These are phyloP conservation scores for Boechera divaricarpa DNA, from an alignment of 345 rosid species.

Conservation along the genomic window DNA sequence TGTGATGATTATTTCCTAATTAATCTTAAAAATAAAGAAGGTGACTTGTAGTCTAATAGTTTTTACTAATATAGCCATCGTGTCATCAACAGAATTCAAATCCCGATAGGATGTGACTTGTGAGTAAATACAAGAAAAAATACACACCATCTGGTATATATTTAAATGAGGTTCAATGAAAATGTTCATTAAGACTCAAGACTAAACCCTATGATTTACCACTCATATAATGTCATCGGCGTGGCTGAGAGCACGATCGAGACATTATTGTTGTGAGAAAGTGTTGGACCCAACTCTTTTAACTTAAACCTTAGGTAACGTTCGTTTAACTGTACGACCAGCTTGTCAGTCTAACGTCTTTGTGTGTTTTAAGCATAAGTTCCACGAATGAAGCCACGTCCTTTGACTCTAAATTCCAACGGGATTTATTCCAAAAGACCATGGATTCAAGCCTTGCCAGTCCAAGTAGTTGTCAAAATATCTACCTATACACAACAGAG, in stretches of 20 bases:
- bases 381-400: not conserved
- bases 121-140: not conserved
- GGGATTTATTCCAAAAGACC: not conserved
- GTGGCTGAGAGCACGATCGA: not conserved
- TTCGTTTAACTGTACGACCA: not conserved
- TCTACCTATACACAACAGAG: not conserved
- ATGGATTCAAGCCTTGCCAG: not conserved
- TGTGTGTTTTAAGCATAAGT: not conserved
- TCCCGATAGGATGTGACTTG: not conserved
- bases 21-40: not conserved
- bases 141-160: not conserved
- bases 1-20: not conserved
- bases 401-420: not conserved
- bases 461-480: not conserved
- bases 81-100: not conserved
- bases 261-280: not conserved
- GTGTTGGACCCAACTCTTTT: not conserved
- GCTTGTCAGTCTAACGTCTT: not conserved
- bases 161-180: not conserved
- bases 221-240: not conserved
- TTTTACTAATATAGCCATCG: too few relatives aligned
- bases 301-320: not conserved
- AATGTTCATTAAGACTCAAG: not conserved
- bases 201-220: not conserved
- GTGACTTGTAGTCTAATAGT: not conserved